Evolutionary conservation across 2,329 filamentous ascomycete genomes (phyloP).

Genomic region (Trichoderma sp.): DNA sequence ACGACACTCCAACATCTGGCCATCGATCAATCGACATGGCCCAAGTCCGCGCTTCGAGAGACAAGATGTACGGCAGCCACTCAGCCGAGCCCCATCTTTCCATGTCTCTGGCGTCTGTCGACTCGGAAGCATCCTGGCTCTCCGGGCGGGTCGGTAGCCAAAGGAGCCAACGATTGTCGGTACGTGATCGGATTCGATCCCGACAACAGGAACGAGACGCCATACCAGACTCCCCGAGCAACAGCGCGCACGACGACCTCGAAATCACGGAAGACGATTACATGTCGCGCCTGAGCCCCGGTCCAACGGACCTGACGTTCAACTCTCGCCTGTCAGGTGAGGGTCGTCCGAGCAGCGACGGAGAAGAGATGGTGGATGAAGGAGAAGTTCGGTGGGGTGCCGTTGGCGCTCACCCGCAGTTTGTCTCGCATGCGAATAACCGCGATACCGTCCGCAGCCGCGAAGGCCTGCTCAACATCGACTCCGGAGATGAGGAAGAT

Average conservation of each 20-base stretch:
- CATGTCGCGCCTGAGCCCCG: constrained; percentile 54
- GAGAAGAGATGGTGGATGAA: constrained; percentile 51
- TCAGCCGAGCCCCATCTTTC: constrained; percentile 69
- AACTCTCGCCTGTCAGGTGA: constrained; percentile 50
- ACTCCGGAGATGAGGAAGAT: constrained; percentile 41
- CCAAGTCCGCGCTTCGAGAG: constrained; percentile 33
- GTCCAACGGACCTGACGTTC: constrained; percentile 34
- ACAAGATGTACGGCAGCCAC: constrained; percentile 35
- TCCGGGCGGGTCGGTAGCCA: constrained; percentile 67
- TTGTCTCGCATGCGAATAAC: constrained; percentile 58
- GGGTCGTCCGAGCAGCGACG: constrained; percentile 61
- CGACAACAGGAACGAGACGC: constrained; percentile 37
- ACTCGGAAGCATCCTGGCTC: constrained; percentile 95
- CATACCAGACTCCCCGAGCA: constrained; percentile 47
- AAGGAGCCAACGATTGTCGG: constrained; percentile 52
- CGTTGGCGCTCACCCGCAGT: constrained; percentile 50
- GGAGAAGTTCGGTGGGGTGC: constrained; percentile 56
- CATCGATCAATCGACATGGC: constrained; percentile 44
- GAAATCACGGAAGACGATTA: constrained; percentile 71
- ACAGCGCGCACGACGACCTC: constrained; percentile 64
- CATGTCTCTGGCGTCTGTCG: constrained; percentile 88
- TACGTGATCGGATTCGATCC: constrained; percentile 46
- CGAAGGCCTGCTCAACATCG: constrained; percentile 53
- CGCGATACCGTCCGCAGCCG: constrained; percentile 54
- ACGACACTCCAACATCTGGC: constrained; percentile 52